Percentiles rank a stretch among this genome's conserved stretches.
phyloP scores from a whole-genome alignment of 1,139 yeast species.

The Meyerozyma carpophila region DNA sequence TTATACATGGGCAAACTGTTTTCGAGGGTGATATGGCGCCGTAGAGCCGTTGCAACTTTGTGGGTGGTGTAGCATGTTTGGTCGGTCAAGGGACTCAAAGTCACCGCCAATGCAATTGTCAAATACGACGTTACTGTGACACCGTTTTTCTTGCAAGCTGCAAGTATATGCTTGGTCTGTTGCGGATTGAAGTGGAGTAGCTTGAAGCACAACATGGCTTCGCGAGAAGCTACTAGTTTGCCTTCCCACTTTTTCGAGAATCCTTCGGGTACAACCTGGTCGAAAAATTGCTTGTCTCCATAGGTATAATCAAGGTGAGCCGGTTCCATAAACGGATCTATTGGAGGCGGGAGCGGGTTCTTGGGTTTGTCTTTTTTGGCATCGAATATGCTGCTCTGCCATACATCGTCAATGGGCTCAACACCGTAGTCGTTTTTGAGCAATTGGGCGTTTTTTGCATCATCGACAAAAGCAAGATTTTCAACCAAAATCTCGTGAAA shows the following conservation, averaged over 20 bases:
- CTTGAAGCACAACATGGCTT: conserved; percentile 24
- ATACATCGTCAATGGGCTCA: conserved; percentile 5
- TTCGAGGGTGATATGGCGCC: conserved; percentile 21
- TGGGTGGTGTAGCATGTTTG: conserved; percentile 18
- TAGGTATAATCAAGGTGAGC: conserved; percentile 19
- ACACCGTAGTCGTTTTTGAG: conserved; percentile 11
- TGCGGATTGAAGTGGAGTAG: conserved; percentile 23
- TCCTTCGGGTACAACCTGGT: conserved; percentile 19
- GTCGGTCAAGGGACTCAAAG: conserved; percentile 26
- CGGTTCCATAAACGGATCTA: conserved; percentile 19
- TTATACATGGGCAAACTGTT: conserved; percentile 14
- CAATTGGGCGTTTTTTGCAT: conserved; percentile 6
- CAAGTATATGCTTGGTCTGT: conserved; percentile 19
- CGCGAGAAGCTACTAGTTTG: conserved; percentile 18
- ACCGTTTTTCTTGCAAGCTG: conserved; percentile 22
- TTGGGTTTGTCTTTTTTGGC: conserved; percentile 13
- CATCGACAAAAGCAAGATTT: conserved; percentile 19
- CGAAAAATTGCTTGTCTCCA: conserved; percentile 20
- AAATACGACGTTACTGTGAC: conserved; percentile 36
- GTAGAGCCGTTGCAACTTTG: conserved; percentile 30
- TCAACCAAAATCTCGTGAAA: conserved; percentile 35
- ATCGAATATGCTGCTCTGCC: conserved; percentile 14
- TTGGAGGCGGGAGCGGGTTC: conserved; percentile 31
- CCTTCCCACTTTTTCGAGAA: conserved; percentile 30
- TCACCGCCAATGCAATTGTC: conserved; percentile 19